Percentiles rank a stretch among this genome's conserved stretches.
phyloP scores from a whole-genome alignment of 2,329 filamentous ascomycete genomes.

The Ambrosiella beaveri region DNA sequence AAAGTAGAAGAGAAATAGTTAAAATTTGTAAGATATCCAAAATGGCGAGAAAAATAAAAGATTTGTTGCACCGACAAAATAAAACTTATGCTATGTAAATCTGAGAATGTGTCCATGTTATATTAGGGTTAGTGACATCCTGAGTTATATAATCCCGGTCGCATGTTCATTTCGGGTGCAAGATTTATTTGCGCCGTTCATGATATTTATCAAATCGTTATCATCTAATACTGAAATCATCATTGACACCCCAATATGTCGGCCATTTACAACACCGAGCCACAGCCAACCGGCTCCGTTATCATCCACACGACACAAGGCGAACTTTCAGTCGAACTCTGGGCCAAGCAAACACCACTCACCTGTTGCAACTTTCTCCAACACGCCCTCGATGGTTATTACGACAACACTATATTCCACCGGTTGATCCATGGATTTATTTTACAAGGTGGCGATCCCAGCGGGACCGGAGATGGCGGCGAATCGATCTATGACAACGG shows the following conservation, averaged over 20 bases:
- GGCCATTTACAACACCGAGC: slow-evolving; percentile 75
- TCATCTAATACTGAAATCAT: neutral
- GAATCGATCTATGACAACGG: slow-evolving; percentile 84
- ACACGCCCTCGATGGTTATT: slow-evolving; percentile 87
- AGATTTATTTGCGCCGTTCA: no score
- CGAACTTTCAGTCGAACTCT: slow-evolving; percentile 80
- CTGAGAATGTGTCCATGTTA: no score
- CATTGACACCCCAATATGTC: slow-evolving; percentile 45
- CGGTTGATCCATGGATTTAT: slow-evolving; percentile 84
- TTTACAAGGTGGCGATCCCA: slow-evolving; percentile 86
- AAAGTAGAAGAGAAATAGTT: neutral
- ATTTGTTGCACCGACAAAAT: no score
- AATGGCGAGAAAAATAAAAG: no score
- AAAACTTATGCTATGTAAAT: no score
- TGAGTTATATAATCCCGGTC: no score
- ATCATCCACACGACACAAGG: slow-evolving; percentile 80
- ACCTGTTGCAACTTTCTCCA: slow-evolving; percentile 93
- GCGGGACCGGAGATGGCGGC: slow-evolving; percentile 78
- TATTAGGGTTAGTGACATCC: no score
- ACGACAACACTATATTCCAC: slow-evolving; percentile 86
- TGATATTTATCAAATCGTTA: no score
- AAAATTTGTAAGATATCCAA: no score
- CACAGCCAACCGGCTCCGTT: slow-evolving; percentile 80
- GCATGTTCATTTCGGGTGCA: no score
- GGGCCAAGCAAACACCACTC: slow-evolving; percentile 83